These are phyloP conservation scores for Tephrocybe sp. DNA, from an alignment of 768 basidiomycete genomes.

Conservation along the genomic window DNA sequence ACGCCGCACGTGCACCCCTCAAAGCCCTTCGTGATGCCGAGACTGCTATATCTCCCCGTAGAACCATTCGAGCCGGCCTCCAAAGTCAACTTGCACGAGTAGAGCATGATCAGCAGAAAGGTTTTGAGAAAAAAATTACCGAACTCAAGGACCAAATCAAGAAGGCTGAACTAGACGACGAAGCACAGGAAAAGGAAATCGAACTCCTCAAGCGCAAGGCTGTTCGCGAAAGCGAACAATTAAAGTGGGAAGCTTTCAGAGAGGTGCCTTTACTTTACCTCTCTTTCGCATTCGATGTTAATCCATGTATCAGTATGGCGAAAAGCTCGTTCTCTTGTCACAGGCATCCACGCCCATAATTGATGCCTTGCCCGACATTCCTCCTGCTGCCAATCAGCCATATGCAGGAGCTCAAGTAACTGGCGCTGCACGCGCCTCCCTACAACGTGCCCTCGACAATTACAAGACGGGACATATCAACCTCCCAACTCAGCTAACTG, in stretches of 20 bases:
- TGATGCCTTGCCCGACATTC: slow-evolving; percentile 60
- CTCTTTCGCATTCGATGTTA: neutral
- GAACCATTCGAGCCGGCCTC: slow-evolving; percentile 55
- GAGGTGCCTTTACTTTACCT: slow-evolving; percentile 49
- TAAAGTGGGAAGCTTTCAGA: slow-evolving; percentile 78
- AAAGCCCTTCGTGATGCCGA: slow-evolving; percentile 77
- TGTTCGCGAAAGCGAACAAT: slow-evolving; percentile 66
- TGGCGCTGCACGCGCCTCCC: slow-evolving; percentile 65
- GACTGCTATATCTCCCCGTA: slow-evolving; percentile 53
- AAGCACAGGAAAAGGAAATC: slow-evolving; percentile 64
- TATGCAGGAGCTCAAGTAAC: slow-evolving; percentile 65
- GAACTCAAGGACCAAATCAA: slow-evolving; percentile 71
- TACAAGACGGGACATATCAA: slow-evolving; percentile 68
- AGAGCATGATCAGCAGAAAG: slow-evolving; percentile 65
- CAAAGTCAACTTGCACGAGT: slow-evolving; percentile 60
- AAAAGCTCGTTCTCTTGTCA: slow-evolving; percentile 72
- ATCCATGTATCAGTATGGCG: slow-evolving; percentile 58
- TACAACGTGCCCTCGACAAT: slow-evolving; percentile 77
- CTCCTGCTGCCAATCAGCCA: slow-evolving; percentile 52
- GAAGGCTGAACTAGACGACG: slow-evolving; percentile 63
- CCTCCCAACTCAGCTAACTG: slow-evolving; percentile 42
- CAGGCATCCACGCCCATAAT: slow-evolving; percentile 68
- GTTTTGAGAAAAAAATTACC: slow-evolving; percentile 61
- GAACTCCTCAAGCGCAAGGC: slow-evolving; percentile 75
- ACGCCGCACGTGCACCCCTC: slow-evolving; percentile 60